Conservation (phyloP, 805 yeast species). For the Candida verbasci region DNA sequence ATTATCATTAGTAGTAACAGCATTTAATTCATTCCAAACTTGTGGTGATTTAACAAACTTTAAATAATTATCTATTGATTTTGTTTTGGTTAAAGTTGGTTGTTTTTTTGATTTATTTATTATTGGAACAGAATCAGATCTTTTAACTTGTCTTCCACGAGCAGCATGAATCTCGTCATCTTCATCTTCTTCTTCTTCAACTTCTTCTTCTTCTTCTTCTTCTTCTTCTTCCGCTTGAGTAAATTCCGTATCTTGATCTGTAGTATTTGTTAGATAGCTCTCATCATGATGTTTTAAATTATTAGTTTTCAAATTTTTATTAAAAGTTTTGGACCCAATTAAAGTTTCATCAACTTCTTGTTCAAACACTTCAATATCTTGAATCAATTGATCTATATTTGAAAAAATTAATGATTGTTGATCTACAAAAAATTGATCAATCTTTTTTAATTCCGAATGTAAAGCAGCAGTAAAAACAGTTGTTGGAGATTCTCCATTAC, state of each 20-base stretch:
- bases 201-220: constrained; percentile 15
- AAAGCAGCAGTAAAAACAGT: constrained; percentile 65
- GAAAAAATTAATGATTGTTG: constrained; percentile 63
- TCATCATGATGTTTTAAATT: constrained; percentile 17
- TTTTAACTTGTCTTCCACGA: constrained; percentile 15
- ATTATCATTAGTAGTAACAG: too few relatives aligned
- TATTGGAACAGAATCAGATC: constrained; percentile 10
- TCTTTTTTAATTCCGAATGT: constrained; percentile 70
- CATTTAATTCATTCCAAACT: constrained; percentile 26
- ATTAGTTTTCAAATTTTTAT: constrained; percentile 5
- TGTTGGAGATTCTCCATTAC: constrained; percentile 43
- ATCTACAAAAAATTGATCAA: constrained; percentile 66
- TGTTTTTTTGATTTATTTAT: constrained; percentile 2
- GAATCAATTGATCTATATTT: too few relatives aligned
- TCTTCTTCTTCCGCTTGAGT: constrained; percentile 29
- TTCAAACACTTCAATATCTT: constrained; percentile 64
- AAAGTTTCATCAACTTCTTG: constrained; percentile 20
- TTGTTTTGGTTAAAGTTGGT: constrained; percentile 11
- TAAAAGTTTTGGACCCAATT: not conserved
- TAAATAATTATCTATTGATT: constrained; percentile 29
- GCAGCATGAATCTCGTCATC: constrained; percentile 29
- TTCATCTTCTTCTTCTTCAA: too few relatives aligned
- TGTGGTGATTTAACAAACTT: constrained; percentile 33
- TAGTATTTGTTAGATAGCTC: constrained; percentile 16
- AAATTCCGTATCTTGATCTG: constrained; percentile 34